Conservation (phyloP, 768 basidiomycete species). For the Lenzites betulinus region DNA sequence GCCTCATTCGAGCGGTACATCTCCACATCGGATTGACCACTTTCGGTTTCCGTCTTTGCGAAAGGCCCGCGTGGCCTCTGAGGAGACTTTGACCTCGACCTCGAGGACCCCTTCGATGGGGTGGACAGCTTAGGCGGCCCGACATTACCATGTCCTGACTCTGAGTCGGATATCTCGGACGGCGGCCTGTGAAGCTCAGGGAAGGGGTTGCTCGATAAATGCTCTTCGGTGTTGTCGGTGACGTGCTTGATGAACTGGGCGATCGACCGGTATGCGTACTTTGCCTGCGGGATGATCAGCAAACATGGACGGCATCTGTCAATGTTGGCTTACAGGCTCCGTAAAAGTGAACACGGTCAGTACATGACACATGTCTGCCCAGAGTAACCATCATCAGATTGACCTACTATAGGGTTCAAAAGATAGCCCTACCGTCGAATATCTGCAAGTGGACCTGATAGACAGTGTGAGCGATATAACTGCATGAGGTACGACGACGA, state of each 20-base stretch:
- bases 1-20: constrained; percentile 36
- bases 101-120: not conserved
- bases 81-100: not conserved
- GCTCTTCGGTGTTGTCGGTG: constrained; percentile 39
- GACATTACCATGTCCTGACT: constrained; percentile 19
- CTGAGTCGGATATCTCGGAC: constrained; percentile 28
- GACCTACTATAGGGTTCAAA: constrained; percentile 3
- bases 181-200: constrained; percentile 43
- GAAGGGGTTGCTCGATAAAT: constrained; percentile 47
- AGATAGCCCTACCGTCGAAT: constrained; percentile 56
- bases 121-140: not conserved
- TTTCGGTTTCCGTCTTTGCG: not conserved
- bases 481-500: not conserved
- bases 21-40: constrained; percentile 25
- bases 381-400: constrained; percentile 1
- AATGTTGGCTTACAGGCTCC: constrained; percentile 43
- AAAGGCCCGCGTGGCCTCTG: not conserved
- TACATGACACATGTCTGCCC: constrained; percentile 70
- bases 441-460: constrained; percentile 71
- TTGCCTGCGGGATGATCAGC: constrained; percentile 41
- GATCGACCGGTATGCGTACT: constrained; percentile 60
- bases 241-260: constrained; percentile 60
- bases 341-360: constrained; percentile 73
- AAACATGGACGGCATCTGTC: not conserved
- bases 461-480: constrained; percentile 63